Evolutionary conservation across 2,329 filamentous ascomycete species (phyloP).

Genomic region (Arachnomyces sp.): DNA sequence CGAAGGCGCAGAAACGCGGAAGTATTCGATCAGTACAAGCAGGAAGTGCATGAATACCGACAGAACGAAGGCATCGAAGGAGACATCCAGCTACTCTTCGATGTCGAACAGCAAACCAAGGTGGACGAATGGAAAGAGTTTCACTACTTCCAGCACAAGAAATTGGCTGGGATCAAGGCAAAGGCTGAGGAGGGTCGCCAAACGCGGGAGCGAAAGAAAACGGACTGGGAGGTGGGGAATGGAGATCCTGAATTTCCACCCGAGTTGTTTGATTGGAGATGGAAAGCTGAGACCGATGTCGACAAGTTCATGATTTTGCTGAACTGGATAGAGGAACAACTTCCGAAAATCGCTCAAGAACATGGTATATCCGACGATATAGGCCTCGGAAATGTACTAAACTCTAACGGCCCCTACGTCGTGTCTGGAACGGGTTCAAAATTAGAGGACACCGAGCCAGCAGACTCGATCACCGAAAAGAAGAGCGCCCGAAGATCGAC

Average conservation of each 20-base stretch:
- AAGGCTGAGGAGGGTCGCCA: neutral
- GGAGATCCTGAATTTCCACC: neutral
- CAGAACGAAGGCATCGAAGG: slow-evolving; percentile 3
- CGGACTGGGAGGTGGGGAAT: neutral
- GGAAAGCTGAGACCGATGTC: neutral
- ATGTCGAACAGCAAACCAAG: slow-evolving; percentile 4
- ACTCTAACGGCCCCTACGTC: neutral
- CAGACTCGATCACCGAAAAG: neutral
- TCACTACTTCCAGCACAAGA: slow-evolving; percentile 3
- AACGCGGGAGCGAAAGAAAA: neutral
- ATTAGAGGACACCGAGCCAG: too few relatives aligned
- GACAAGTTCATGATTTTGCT: neutral
- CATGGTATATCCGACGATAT: neutral
- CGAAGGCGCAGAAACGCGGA: neutral
- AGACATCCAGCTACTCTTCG: slow-evolving; percentile 4
- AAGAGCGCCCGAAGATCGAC: neutral
- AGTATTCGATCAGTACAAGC: neutral
- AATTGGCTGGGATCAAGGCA: neutral
- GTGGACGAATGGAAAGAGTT: slow-evolving; percentile 7
- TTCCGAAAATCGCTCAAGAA: slow-evolving; percentile 5
- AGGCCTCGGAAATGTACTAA: neutral
- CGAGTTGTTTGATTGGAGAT: neutral
- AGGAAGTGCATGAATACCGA: slow-evolving; percentile 3
- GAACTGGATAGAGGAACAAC: slow-evolving; percentile 3
- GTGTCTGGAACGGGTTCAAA: too few relatives aligned